Evolutionary conservation across 768 basidiomycete genomes (phyloP).

Genomic region (Leccinum ochraceum): DNA sequence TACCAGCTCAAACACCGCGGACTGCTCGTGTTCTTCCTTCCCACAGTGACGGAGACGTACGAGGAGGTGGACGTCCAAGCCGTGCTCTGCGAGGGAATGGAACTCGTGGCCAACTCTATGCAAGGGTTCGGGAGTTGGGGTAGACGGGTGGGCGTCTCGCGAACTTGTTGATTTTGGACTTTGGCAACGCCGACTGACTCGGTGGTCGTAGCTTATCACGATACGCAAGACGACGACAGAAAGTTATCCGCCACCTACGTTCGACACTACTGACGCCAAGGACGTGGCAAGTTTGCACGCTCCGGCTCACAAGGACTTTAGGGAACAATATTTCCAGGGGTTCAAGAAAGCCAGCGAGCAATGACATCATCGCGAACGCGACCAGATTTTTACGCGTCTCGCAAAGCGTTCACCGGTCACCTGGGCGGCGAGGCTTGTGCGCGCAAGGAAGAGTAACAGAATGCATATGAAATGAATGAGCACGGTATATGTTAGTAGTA

Average conservation of each 20-base stretch:
- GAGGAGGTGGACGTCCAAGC: conserved; percentile 80
- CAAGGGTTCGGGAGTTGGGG: conserved; percentile 98
- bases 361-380: background rate
- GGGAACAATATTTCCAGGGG: conserved; percentile 84
- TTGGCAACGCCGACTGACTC: background rate
- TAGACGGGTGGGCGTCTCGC: conserved; percentile 61
- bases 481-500: conserved; percentile 1
- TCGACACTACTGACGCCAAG: conserved; percentile 37
- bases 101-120: conserved; percentile 81
- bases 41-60: conserved; percentile 90
- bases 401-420: too few relatives aligned
- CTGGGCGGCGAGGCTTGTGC: background rate
- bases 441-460: background rate
- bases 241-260: conserved; percentile 54
- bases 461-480: background rate
- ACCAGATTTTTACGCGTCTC: too few relatives aligned
- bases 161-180: background rate
- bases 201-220: conserved; percentile 76
- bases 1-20: conserved; percentile 85
- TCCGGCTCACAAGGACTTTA: conserved; percentile 89
- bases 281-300: conserved; percentile 38
- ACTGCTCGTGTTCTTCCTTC: conserved; percentile 93
- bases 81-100: conserved; percentile 86
- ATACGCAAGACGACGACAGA: conserved; percentile 66
- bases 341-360: conserved; percentile 52